Evolutionary conservation across 495 filamentous ascomycete genomes (phyloP).

Genomic region (Eremomyces bilateralis): DNA sequence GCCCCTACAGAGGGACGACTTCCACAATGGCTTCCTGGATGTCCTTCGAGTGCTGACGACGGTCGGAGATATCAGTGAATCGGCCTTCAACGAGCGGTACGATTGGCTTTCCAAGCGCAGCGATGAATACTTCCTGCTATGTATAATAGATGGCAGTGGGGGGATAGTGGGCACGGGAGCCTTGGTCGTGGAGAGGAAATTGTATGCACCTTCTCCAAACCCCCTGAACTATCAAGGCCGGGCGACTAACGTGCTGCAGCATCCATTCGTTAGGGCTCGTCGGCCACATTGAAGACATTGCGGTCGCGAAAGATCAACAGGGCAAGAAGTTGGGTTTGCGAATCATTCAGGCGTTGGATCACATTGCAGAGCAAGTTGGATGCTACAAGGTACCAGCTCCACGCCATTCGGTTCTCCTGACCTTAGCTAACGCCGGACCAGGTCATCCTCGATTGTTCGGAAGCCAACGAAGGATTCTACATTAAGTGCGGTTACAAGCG

Average conservation of each 20-base stretch:
- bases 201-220: slow-evolving; percentile 30
- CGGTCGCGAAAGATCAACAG: slow-evolving; percentile 80
- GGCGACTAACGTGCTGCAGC: slow-evolving; percentile 18
- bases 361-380: slow-evolving; percentile 59
- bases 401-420: slow-evolving; percentile 13
- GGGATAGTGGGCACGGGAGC: slow-evolving; percentile 71
- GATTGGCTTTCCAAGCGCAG: slow-evolving; percentile 62
- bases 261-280: slow-evolving; percentile 55
- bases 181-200: slow-evolving; percentile 70
- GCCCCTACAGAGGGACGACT: slow-evolving; percentile 59
- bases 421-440: slow-evolving; percentile 23
- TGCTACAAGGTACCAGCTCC: slow-evolving; percentile 94
- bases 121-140: slow-evolving; percentile 67
- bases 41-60: slow-evolving; percentile 78
- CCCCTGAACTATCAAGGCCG: neutral
- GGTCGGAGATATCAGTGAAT: slow-evolving; percentile 67
- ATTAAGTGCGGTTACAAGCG: slow-evolving; percentile 93
- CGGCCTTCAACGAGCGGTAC: slow-evolving; percentile 56
- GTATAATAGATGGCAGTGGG: slow-evolving; percentile 46
- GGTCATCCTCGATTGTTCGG: slow-evolving; percentile 55
- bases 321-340: slow-evolving; percentile 87
- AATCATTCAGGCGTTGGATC: slow-evolving; percentile 87
- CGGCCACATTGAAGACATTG: slow-evolving; percentile 98
- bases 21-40: slow-evolving; percentile 60
- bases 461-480: slow-evolving; percentile 92